These are phyloP conservation scores for Calamus simplicifolius DNA, from an alignment of 176 grass and related monocot species.

Conservation along the genomic window DNA sequence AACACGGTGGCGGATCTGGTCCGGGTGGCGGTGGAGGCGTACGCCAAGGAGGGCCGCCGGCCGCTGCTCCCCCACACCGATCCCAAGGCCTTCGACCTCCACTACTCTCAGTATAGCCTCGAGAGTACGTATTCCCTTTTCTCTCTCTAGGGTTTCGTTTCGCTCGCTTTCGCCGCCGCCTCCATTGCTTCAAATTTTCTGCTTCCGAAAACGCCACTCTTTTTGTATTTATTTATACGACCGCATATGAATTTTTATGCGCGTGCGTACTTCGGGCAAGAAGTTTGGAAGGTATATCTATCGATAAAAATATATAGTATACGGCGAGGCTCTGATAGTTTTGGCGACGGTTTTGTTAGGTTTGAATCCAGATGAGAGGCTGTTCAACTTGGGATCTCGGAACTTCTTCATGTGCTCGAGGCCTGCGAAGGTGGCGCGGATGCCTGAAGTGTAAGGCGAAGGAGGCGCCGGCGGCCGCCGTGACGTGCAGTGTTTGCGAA, in stretches of 20 bases:
- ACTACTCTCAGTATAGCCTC: constrained; percentile 18
- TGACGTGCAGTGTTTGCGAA: too few species aligned
- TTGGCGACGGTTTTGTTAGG: background rate
- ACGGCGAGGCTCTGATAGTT: too few species aligned
- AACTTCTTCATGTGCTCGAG: constrained; percentile 14
- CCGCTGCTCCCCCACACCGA: constrained; percentile 1
- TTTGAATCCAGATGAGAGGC: constrained; percentile 14
- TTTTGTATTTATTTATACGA: too few species aligned
- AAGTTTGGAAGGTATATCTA: too few species aligned
- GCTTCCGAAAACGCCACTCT: too few species aligned
- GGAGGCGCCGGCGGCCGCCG: too few species aligned
- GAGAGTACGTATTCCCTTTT: background rate
- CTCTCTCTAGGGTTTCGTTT: too few species aligned
- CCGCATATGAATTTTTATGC: too few species aligned
- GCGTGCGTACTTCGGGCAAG: too few species aligned
- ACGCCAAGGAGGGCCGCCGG: constrained; percentile 12
- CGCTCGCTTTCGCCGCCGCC: background rate
- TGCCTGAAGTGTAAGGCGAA: too few species aligned
- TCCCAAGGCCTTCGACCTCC: constrained; percentile 14
- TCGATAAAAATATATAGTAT: too few species aligned
- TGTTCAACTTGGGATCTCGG: constrained; percentile 13
- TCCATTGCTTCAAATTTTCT: background rate
- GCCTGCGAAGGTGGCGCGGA: too few species aligned
- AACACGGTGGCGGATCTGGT: constrained; percentile 8
- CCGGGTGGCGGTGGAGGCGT: background rate